Percentiles rank a stretch among this genome's conserved stretches.
Conservation (phyloP, 176 grass and related monocot genomes). For the Chrysopogon serrulatus region DNA sequence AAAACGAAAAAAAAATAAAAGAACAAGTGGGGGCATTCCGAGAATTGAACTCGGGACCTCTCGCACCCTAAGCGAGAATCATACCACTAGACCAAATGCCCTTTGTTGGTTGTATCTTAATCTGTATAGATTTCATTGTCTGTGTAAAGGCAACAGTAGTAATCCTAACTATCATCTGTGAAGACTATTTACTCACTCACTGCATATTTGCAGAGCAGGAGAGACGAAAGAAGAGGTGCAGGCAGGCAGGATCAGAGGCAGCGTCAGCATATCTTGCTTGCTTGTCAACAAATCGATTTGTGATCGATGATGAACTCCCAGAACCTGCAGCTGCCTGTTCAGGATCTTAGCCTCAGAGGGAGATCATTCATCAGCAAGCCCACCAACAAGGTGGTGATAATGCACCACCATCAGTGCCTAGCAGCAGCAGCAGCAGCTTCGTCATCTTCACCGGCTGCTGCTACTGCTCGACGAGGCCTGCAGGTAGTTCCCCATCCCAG, state of each 20-base stretch:
- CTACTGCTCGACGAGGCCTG: background rate
- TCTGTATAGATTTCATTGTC: no score
- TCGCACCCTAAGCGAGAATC: constrained; percentile 99
- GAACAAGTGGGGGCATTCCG: constrained; percentile 54
- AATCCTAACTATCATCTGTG: no score
- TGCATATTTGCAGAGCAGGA: no score
- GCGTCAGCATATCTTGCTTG: no score
- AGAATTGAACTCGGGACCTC: constrained; percentile 99
- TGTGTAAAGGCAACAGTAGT: no score
- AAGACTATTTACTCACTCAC: no score
- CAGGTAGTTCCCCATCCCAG: background rate
- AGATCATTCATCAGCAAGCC: constrained; percentile 1
- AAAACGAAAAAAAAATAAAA: background rate
- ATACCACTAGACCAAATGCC: constrained; percentile 99
- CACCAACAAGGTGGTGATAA: background rate
- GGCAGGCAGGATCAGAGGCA: no score
- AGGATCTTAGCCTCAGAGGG: background rate
- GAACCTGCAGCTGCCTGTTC: constrained; percentile 9
- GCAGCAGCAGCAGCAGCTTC: background rate
- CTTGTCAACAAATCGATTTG: no score
- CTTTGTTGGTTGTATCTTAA: no score
- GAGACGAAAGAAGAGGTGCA: no score
- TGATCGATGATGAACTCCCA: constrained; percentile 47
- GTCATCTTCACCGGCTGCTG: background rate
- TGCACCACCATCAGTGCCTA: background rate